Percentiles rank a stretch among this genome's conserved stretches.
Conservation (phyloP, 306 rosid genomes). For the Carpinus fangiana region DNA sequence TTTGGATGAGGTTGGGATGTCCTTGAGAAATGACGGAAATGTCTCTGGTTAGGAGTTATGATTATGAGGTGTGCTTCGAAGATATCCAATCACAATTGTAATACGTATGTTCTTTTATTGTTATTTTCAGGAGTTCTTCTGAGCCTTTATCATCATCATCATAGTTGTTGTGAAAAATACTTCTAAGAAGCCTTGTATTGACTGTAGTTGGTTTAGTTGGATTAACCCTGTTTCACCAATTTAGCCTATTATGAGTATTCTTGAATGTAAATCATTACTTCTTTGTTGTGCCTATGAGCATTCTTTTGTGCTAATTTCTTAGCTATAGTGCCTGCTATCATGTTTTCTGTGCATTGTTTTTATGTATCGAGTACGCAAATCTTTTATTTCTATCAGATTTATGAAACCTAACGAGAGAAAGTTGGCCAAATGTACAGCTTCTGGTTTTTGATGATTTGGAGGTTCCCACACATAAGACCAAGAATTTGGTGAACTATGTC, state of each 20-base stretch:
- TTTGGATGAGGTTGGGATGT: not conserved
- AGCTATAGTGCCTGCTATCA: not conserved
- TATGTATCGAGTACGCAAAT: not conserved
- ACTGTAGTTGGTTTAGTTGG: not conserved
- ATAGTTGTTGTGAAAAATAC: not conserved
- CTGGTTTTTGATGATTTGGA: conserved; percentile 83
- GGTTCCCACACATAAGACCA: conserved; percentile 84
- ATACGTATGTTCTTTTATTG: not conserved
- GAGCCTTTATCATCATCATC: not conserved
- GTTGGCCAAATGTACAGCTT: conserved; percentile 52
- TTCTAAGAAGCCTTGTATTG: not conserved
- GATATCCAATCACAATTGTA: not conserved
- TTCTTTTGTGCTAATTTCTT: not conserved
- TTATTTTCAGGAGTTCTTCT: not conserved
- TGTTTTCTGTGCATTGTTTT: not conserved
- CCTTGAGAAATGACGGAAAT: not conserved
- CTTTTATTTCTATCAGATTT: not conserved
- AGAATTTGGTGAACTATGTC: conserved; percentile 61
- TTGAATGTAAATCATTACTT: not conserved
- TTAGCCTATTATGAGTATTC: not conserved
- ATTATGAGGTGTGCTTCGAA: not conserved
- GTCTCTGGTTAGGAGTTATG: not conserved
- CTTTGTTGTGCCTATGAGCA: not conserved
- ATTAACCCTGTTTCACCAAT: not conserved
- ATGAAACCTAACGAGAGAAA: conserved; percentile 23